Base-by-base conservation (phyloP, 257 asterid genomes). In the Solanum habrochaites region DNA sequence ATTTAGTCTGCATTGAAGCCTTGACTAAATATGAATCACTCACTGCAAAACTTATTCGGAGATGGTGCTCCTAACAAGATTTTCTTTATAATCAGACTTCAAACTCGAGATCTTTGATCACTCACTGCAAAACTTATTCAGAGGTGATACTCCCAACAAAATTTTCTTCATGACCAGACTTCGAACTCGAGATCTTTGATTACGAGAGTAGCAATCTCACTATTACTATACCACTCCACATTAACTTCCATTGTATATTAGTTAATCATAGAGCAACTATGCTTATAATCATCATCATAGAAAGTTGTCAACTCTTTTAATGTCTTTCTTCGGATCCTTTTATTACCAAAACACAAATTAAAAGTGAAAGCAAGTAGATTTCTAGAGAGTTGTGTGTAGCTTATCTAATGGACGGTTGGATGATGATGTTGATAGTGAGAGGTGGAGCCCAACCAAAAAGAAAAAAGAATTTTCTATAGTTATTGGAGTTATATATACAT, bases 131-230 rank as follows among this genome's bases (percentile, higher is more conserved):
- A 35, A 35, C 7, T 35, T 35, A 35, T 35, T 35, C 39, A 7
- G 0, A 35, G 1, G 0, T 35, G 0, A 35, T 35, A 6, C 7
- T 35, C 1, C 7, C 0, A 35, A 35, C 0, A 35, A 35, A 0
- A 35, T 35, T 35, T 35, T 35, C 1, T 35, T 35, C 1, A 35
- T 35, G 0, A 35, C 0, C 39, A 35, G 43, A 40, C 43, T 40
- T 7, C 2, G 0, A 7, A 40, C 11, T 40, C 43, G 3, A 40
- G 3, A 40, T 7, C 0, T 40, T 0, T 40, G 0, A 8, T 40
- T 40, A 40, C 2, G 3, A 8, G 10, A 7, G 11, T 0, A 40
- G 11, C 43, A 8, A 2, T 40, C 43, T 7, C 43, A 40, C 3
- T 8, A 40, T 8, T 8, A 40, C 11, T 7, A 35, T 35, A 35